phyloP scores from a whole-genome alignment of 208 protist species.

The Vickermania ingenoplastis region DNA sequence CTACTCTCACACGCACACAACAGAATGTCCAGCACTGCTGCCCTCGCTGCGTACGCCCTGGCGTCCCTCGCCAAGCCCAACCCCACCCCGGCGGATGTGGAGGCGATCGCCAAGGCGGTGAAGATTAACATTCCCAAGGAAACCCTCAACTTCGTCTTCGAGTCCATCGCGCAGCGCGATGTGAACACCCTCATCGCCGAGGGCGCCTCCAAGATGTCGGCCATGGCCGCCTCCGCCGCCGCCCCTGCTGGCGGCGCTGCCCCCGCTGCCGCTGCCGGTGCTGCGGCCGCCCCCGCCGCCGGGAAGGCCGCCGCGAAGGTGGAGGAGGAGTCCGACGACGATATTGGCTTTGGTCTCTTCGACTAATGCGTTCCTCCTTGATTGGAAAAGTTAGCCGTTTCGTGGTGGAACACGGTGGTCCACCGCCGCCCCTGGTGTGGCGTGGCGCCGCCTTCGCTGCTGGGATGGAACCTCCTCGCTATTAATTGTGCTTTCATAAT shows the following conservation, averaged over 20 bases:
- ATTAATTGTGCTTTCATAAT: slow-evolving; percentile 6
- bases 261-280: slow-evolving; percentile 17
- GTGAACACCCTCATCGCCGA: slow-evolving; percentile 68
- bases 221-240: slow-evolving; percentile 27
- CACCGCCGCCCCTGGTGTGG: not conserved
- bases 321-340: slow-evolving; percentile 84
- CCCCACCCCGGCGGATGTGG: slow-evolving; percentile 70
- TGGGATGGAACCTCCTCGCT: not conserved
- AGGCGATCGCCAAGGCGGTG: slow-evolving; percentile 80
- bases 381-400: not conserved
- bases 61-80: slow-evolving; percentile 64
- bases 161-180: slow-evolving; percentile 61
- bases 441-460: not conserved
- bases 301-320: slow-evolving; percentile 45
- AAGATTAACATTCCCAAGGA: slow-evolving; percentile 56
- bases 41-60: slow-evolving; percentile 89
- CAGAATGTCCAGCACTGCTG: slow-evolving; percentile 35
- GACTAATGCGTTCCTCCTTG: no score
- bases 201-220: slow-evolving; percentile 72
- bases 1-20: no score
- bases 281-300: slow-evolving; percentile 23
- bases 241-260: slow-evolving; percentile 23
- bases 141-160: slow-evolving; percentile 75
- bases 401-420: no score
- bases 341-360: slow-evolving; percentile 88